These are phyloP conservation scores for Termitomyces sp. DNA, from an alignment of 768 basidiomycete species.

Conservation along the genomic window DNA sequence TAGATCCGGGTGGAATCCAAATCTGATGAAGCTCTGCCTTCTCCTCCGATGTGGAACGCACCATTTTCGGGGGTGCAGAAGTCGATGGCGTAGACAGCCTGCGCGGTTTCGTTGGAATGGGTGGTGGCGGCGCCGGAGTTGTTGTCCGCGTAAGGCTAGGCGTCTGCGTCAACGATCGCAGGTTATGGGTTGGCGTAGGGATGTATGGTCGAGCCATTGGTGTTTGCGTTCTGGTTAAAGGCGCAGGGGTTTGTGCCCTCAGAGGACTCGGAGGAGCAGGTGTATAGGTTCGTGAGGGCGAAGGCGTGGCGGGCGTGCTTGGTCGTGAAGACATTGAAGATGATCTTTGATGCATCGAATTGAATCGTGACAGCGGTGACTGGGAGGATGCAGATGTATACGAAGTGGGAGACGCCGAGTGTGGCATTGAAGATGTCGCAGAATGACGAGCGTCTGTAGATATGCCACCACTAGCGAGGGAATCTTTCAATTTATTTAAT, in stretches of 20 bases:
- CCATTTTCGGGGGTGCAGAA: conserved; percentile 52
- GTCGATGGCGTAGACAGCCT: conserved; percentile 45
- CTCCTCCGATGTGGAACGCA: conserved; percentile 60
- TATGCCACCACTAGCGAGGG: conserved; percentile 22
- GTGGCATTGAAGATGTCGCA: conserved; percentile 27
- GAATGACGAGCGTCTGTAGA: conserved; percentile 26
- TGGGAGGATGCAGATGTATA: conserved; percentile 26
- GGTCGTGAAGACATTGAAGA: conserved; percentile 48
- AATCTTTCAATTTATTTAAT: conserved; percentile 50
- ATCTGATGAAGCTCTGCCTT: conserved; percentile 56
- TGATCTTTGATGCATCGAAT: conserved; percentile 50
- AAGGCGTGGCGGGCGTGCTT: conserved; percentile 38
- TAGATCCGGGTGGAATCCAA: conserved; percentile 49
- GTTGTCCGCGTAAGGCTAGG: conserved; percentile 33
- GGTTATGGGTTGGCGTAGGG: conserved; percentile 30
- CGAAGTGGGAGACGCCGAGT: conserved; percentile 32
- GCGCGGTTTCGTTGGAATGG: conserved; percentile 38
- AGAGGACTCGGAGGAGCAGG: conserved; percentile 26
- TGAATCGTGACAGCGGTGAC: conserved; percentile 43
- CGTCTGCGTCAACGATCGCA: conserved; percentile 29
- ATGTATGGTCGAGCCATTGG: conserved; percentile 30
- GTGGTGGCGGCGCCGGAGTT: conserved; percentile 27
- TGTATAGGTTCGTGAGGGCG: conserved; percentile 35
- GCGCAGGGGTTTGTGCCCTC: conserved; percentile 28
- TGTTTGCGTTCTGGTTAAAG: conserved; percentile 20